Percentiles rank a stretch among this genome's conserved stretches.
phyloP scores from a whole-genome alignment of 1,284 basidiomycete genomes.

The Sporisorium exsertum region DNA sequence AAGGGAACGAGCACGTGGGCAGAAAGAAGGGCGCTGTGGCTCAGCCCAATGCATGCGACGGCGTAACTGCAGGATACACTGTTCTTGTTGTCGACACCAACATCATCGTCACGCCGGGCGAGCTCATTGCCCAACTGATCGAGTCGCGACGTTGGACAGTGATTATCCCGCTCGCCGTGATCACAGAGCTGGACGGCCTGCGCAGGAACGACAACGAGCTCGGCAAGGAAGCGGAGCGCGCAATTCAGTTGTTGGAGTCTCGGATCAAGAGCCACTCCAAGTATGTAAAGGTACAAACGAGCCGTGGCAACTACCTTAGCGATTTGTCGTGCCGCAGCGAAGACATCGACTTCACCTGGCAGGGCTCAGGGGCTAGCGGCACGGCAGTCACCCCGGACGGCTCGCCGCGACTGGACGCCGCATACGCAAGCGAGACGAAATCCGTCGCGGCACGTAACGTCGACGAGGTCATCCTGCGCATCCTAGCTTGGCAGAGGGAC shows the following conservation, averaged over 20 bases:
- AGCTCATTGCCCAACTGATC: constrained; percentile 74
- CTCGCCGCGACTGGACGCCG: constrained; percentile 20
- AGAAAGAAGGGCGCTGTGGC: constrained; percentile 60
- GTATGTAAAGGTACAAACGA: constrained; percentile 92
- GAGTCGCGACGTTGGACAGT: constrained; percentile 87
- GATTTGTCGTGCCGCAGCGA: constrained; percentile 87
- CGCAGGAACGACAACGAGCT: constrained; percentile 79
- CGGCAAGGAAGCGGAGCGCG: constrained; percentile 75
- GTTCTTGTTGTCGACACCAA: constrained; percentile 94
- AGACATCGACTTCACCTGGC: constrained; percentile 78
- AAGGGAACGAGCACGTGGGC: constrained; percentile 13
- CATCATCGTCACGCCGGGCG: constrained; percentile 75
- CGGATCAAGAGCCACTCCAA: constrained; percentile 79
- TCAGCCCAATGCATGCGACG: constrained; percentile 11
- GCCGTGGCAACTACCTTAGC: constrained; percentile 89
- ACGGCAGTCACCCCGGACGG: constrained; percentile 4
- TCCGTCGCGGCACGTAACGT: constrained; percentile 78
- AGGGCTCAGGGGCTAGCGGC: constrained; percentile 3
- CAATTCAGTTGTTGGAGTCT: constrained; percentile 80
- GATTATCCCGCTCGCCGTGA: constrained; percentile 81
- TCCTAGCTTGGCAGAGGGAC: constrained; percentile 89
- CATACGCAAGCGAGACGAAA: constrained; percentile 17
- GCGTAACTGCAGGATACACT: constrained; percentile 85
- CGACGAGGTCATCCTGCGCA: constrained; percentile 93
- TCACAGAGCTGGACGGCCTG: constrained; percentile 95